A percentile compares a stretch with the other conserved stretches of the same genome.
phyloP scores from a whole-genome alignment of 495 filamentous ascomycete species.

The Cercophora newfieldiana region DNA sequence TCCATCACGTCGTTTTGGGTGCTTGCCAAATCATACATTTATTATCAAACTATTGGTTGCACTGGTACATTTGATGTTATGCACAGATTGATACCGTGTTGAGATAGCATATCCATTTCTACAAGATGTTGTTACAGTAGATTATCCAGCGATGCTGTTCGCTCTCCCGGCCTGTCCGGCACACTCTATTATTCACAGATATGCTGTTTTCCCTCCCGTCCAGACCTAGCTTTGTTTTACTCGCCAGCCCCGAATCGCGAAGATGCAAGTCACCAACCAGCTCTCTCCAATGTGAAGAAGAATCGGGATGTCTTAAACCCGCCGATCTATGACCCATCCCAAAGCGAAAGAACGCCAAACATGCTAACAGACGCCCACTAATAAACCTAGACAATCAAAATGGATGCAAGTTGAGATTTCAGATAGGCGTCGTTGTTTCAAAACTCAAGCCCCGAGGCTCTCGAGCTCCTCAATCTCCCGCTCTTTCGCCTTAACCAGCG shows the following conservation, averaged over 20 bases:
- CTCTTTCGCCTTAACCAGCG: slow-evolving; percentile 25
- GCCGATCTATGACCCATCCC: not conserved
- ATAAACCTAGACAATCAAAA: not conserved
- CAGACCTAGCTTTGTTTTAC: not conserved
- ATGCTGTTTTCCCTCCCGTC: not conserved
- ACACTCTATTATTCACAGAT: not conserved
- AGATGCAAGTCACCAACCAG: not conserved
- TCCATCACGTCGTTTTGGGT: not conserved
- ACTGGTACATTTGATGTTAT: not conserved
- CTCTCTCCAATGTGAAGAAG: not conserved
- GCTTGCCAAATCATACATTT: too few relatives aligned
- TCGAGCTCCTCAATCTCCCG: not conserved
- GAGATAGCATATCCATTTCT: not conserved
- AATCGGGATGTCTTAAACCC: not conserved
- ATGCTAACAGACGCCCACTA: not conserved
- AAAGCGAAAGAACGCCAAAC: slow-evolving; percentile 1
- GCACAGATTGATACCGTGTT: not conserved
- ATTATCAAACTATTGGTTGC: too few relatives aligned
- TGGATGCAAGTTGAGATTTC: not conserved
- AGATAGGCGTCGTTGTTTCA: not conserved
- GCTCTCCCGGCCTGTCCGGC: not conserved
- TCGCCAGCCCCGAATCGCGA: not conserved
- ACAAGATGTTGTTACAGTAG: not conserved
- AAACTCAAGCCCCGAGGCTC: not conserved
- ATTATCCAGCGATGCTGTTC: not conserved